phyloP scores from a whole-genome alignment of 2,329 filamentous ascomycete species.

The Penicillium decumbens region DNA sequence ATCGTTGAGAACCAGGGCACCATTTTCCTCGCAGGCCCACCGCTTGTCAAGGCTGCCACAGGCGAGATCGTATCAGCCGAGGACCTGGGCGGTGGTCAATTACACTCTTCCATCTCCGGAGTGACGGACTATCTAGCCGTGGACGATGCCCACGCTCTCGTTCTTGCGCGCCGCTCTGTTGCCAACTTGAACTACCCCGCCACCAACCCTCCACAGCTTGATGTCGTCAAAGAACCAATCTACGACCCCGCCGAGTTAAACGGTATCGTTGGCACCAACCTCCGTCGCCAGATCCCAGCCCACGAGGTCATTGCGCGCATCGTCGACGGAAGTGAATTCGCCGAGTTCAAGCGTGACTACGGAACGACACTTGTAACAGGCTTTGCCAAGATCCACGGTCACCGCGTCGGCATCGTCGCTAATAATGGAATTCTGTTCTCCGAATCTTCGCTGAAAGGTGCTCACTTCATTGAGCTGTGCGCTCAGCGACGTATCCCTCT shows the following conservation, averaged over 20 bases:
- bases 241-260: conserved; percentile 74
- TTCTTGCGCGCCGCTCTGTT: conserved; percentile 77
- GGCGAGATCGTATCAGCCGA: conserved; percentile 88
- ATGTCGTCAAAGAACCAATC: conserved; percentile 65
- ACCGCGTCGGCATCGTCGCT: conserved; percentile 85
- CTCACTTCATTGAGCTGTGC: conserved; percentile 95
- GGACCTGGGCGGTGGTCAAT: conserved; percentile 80
- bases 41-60: conserved; percentile 91
- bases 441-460: conserved; percentile 82
- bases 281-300: conserved; percentile 77
- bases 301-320: conserved; percentile 90
- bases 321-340: conserved; percentile 83
- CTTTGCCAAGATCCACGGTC: conserved; percentile 84
- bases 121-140: conserved; percentile 95
- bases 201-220: conserved; percentile 33
- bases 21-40: conserved; percentile 92
- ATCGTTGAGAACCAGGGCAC: conserved; percentile 95
- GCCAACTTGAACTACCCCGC: conserved; percentile 84
- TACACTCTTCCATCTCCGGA: conserved; percentile 86
- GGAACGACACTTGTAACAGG: conserved; percentile 86
- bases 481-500: conserved; percentile 83
- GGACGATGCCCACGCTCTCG: conserved; percentile 84
- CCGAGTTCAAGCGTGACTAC: conserved; percentile 92
- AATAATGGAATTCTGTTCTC: conserved; percentile 96
- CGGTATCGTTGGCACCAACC: conserved; percentile 85